Evolutionary conservation across 495 filamentous ascomycete species (phyloP), one percentile per base, ranked within the genome.

Genomic region (Penicillium malachiteum): DNA sequence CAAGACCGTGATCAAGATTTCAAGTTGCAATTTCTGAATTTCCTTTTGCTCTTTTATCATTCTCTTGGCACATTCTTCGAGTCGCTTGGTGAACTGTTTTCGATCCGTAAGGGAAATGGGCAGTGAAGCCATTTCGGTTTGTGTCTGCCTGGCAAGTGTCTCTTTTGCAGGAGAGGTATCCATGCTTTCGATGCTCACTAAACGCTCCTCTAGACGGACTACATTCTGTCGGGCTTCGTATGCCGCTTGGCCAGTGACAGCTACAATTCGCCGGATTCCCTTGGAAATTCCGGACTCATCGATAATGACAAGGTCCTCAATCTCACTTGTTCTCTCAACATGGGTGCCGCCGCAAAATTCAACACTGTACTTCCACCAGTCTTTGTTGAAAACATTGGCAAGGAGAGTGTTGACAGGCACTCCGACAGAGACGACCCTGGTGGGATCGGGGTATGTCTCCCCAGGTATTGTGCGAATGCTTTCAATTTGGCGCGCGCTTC

Each of bases 301-400:
- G 33, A 97, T 75, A 50, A 98, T 86, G 60, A 98, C 74, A 57
- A 98, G 69, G 58, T 97, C 90, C 69, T 97, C 97, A 71, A 98
- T 97, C 45, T 92, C 84, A 5, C 87, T 86, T 0, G 95, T 97
- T 62, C 90, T 87, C 49, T 91, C 85, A 17, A 97, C 94, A 66
- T 98, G 94, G n/a, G 94, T 98, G 39, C 94, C 94, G 65, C 94
- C 94, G 70, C 94, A 98, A 75, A 98, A 96, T 68, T 98, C 94
- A 44, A 98, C 84, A 54, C 86, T 91, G 55, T 94, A 84, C 61
- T 90, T 84, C 32, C 81, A 74, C 95, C 95, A 98, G 30, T 85
- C 82, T 13, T 81, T 77, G 62, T 96, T 88, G 66, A 90, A 86
- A 48, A 91, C 86, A 57, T 93, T n/a, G n/a, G n/a, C 83, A 44